Percentiles rank a stretch among this genome's conserved stretches.
Conservation (phyloP, 129 eudicot species). For the Flaveria brownii region DNA sequence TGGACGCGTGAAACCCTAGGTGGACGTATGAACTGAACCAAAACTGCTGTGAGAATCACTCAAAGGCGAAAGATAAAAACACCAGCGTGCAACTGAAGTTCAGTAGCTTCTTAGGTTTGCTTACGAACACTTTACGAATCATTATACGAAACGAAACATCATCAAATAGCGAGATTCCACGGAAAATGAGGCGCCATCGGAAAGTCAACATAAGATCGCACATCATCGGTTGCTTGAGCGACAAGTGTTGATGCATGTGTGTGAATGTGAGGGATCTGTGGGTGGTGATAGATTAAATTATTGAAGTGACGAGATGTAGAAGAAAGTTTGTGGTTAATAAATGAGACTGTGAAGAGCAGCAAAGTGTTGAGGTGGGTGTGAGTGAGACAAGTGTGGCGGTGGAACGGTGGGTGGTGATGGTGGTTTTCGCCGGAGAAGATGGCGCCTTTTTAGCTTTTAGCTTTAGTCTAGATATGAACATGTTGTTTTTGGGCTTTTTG, state of each 20-base stretch:
- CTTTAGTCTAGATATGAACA: neutral
- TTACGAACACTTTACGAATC: conserved; percentile 12
- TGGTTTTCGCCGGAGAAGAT: conserved; percentile 32
- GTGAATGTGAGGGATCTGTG: conserved; percentile 17
- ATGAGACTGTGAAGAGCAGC: conserved; percentile 35
- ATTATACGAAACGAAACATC: conserved; percentile 1
- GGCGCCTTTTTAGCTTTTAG: conserved; percentile 21
- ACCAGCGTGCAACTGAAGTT: conserved; percentile 42
- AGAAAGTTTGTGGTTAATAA: conserved; percentile 12
- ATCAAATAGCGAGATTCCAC: conserved; percentile 41
- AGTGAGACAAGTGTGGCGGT: neutral
- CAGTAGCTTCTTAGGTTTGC: neutral
- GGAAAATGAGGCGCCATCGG: conserved; percentile 20
- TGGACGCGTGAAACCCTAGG: neutral
- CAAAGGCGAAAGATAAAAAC: conserved; percentile 36
- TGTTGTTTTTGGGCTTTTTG: neutral
- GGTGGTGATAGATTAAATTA: conserved; percentile 7
- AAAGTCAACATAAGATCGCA: conserved; percentile 30
- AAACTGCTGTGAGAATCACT: conserved; percentile 36
- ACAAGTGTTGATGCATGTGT: conserved; percentile 32
- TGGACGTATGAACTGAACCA: conserved; percentile 14
- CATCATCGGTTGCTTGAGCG: conserved; percentile 30
- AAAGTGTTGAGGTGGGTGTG: conserved; percentile 16
- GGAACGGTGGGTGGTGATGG: conserved; percentile 20
- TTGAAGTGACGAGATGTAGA: neutral